These are phyloP conservation scores for Pseudohalonectria lignicola DNA, from an alignment of 2,329 filamentous ascomycete species.

Conservation along the genomic window DNA sequence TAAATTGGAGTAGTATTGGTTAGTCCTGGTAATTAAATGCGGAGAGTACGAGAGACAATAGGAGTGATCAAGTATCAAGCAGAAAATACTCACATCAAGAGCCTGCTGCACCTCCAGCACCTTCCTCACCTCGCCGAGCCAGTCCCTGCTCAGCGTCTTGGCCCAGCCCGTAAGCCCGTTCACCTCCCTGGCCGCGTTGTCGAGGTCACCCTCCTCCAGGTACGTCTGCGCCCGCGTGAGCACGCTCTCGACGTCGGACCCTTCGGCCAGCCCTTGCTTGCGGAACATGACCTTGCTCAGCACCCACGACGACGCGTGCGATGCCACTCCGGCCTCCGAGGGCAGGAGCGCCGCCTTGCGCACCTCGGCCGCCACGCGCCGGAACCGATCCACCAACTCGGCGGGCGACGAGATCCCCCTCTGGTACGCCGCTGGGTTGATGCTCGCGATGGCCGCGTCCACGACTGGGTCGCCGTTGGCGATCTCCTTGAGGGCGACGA, in stretches of 20 bases:
- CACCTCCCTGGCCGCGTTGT: conserved; percentile 88
- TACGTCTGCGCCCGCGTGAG: conserved; percentile 80
- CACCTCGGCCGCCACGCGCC: conserved; percentile 82
- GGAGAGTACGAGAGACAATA: neutral
- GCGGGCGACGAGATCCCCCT: conserved; percentile 73
- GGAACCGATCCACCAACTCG: conserved; percentile 90
- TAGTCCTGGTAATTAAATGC: conserved; percentile 1
- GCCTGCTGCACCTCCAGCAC: conserved; percentile 94
- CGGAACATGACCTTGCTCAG: conserved; percentile 94
- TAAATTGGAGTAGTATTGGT: conserved; percentile 24
- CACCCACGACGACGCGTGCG: conserved; percentile 80
- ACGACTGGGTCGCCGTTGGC: conserved; percentile 76
- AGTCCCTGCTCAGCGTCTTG: conserved; percentile 88
- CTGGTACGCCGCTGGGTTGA: conserved; percentile 90
- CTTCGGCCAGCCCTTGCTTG: conserved; percentile 75
- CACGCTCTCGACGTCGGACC: conserved; percentile 88
- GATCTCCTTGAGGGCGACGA: conserved; percentile 90
- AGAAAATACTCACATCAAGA: conserved; percentile 62
- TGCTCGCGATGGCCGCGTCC: conserved; percentile 88
- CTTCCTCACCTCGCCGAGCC: conserved; percentile 82
- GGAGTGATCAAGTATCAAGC: neutral
- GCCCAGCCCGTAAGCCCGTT: conserved; percentile 90
- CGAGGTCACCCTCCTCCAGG: conserved; percentile 86
- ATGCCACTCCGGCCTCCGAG: conserved; percentile 87
- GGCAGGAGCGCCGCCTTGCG: conserved; percentile 88